phyloP scores from a whole-genome alignment of 1,284 basidiomycete species.

The Trichosporon faecale region DNA sequence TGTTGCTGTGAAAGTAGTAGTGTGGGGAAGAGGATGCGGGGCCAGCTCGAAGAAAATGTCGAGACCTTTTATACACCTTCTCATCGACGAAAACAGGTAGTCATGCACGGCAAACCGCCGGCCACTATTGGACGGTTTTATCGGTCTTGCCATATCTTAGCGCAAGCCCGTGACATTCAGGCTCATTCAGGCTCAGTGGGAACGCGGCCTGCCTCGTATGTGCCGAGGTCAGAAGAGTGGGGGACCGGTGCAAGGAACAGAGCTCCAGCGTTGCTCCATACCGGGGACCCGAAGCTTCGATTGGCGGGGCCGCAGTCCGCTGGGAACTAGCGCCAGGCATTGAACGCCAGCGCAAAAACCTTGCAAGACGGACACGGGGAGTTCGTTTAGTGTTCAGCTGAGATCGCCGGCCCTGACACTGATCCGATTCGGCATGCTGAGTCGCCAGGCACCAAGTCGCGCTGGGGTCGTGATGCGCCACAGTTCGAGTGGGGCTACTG shows the following conservation, averaged over 20 bases:
- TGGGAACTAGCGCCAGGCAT: neutral
- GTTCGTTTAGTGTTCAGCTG: neutral
- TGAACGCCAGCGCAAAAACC: neutral
- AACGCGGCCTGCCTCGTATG: neutral
- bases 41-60: neutral
- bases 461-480: neutral
- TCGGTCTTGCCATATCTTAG: constrained; percentile 1
- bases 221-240: neutral
- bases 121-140: neutral
- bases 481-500: neutral
- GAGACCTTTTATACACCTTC: neutral
- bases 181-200: neutral
- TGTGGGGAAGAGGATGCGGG: neutral
- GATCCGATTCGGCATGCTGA: neutral
- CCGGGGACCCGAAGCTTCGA: neutral
- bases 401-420: neutral
- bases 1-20: neutral
- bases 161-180: neutral
- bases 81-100: neutral
- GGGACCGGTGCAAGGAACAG: neutral
- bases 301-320: neutral
- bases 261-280: neutral
- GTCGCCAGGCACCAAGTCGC: neutral
- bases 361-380: neutral
- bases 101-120: neutral